Conservation (phyloP, 2,329 filamentous ascomycete genomes). For the Cladorrhinum sp. region DNA sequence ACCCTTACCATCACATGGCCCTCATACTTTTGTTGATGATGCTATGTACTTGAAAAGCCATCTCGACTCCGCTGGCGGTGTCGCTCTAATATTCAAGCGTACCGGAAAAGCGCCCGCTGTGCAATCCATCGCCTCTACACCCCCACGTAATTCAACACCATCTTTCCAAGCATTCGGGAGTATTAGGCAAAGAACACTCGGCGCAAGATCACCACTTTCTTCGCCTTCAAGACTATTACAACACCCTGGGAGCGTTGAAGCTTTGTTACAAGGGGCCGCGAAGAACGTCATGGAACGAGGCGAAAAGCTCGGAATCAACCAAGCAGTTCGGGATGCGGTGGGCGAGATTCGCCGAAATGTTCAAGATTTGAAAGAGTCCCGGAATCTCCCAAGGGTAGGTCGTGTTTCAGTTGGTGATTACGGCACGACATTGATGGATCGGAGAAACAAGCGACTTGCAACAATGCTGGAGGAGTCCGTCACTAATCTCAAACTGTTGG, state of each 20-base stretch:
- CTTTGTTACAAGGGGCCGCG: constrained; percentile 71
- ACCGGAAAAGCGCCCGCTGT: constrained; percentile 52
- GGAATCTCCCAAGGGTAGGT: constrained; percentile 40
- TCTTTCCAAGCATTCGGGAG: constrained; percentile 34
- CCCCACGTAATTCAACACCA: constrained; percentile 35
- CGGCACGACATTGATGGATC: constrained; percentile 54
- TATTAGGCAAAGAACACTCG: constrained; percentile 42
- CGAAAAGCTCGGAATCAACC: constrained; percentile 76
- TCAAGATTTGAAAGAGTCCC: constrained; percentile 60
- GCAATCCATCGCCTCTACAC: constrained; percentile 12
- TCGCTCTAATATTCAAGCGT: constrained; percentile 67
- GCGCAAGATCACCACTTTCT: constrained; percentile 44
- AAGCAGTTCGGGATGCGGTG: constrained; percentile 76
- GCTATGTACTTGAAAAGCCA: constrained; percentile 71
- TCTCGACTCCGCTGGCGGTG: constrained; percentile 59
- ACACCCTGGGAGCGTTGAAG: constrained; percentile 61
- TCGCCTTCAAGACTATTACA: constrained; percentile 50
- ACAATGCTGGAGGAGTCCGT: constrained; percentile 67
- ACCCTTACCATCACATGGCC: constrained; percentile 58
- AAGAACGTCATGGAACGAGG: constrained; percentile 70
- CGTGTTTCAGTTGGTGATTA: constrained; percentile 37
- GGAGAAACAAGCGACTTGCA: constrained; percentile 64
- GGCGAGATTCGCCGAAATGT: constrained; percentile 77
- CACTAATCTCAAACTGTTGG: constrained; percentile 58
- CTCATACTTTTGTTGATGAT: constrained; percentile 81